Conservation (phyloP, 371 early-diverging fungal genomes). For the Mucor saturninus region DNA sequence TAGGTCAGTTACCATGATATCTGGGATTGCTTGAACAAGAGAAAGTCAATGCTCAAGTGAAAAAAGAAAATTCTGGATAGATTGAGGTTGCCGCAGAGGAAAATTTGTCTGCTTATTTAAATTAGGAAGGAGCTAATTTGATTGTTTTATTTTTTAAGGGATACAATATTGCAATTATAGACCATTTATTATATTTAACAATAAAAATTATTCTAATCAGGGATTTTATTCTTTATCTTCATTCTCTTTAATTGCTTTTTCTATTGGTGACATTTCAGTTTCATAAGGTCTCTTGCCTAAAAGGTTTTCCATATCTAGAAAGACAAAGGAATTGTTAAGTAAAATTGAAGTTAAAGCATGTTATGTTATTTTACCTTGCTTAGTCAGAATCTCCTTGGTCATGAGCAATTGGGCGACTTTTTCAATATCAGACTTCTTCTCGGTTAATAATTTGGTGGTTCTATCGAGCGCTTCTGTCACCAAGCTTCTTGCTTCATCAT, state of each 20-base stretch:
- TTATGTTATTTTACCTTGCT: slow-evolving; percentile 72
- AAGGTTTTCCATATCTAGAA: slow-evolving; percentile 5
- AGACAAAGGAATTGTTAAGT: not conserved
- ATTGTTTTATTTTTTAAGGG: no score
- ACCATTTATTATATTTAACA: no score
- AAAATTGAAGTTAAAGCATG: not conserved
- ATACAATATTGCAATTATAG: no score
- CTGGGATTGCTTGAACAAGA: no score
- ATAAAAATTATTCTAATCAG: no score
- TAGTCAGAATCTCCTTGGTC: slow-evolving; percentile 94
- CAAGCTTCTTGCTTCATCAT: slow-evolving; percentile 88
- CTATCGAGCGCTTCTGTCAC: slow-evolving; percentile 80
- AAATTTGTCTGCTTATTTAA: no score
- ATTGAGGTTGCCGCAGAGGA: no score
- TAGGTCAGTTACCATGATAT: no score
- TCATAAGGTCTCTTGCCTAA: slow-evolving; percentile 4
- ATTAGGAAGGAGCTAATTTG: no score
- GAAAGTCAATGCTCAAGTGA: no score
- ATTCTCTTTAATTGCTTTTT: not conserved
- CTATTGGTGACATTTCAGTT: not conserved
- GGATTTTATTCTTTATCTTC: no score
- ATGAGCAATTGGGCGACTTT: slow-evolving; percentile 91
- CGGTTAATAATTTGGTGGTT: slow-evolving; percentile 80
- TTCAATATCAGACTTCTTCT: slow-evolving; percentile 85
- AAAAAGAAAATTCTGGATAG: no score